These are phyloP conservation scores for Plenodomus lindquistii DNA, from an alignment of 2,329 filamentous ascomycete genomes.

Conservation along the genomic window DNA sequence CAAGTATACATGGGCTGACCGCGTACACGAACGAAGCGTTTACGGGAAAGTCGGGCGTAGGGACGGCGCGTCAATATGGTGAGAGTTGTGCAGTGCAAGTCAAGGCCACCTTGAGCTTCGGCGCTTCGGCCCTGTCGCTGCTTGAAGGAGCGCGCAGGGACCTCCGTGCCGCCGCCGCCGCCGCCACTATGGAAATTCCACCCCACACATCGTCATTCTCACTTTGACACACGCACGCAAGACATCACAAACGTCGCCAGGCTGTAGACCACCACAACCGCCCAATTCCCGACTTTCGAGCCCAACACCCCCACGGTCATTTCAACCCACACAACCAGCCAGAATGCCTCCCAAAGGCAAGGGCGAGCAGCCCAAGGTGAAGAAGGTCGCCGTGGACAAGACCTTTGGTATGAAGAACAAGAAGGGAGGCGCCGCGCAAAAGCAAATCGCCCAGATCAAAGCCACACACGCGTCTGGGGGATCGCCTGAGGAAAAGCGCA, in stretches of 20 bases:
- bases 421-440: constrained; percentile 90
- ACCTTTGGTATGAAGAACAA: constrained; percentile 99
- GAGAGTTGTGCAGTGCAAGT: constrained; percentile 9
- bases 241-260: constrained; percentile 16
- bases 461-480: constrained; percentile 66
- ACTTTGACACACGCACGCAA: constrained; percentile 33
- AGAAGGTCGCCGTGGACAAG: constrained; percentile 82
- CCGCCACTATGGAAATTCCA: constrained; percentile 27
- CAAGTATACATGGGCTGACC: neutral
- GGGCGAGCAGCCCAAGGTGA: constrained; percentile 51
- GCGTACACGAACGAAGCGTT: neutral
- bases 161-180: constrained; percentile 19
- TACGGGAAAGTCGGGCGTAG: constrained; percentile 5
- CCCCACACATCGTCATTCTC: constrained; percentile 43
- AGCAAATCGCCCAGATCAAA: constrained; percentile 79
- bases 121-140: constrained; percentile 22
- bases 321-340: constrained; percentile 25
- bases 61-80: constrained; percentile 2
- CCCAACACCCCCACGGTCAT: constrained; percentile 6
- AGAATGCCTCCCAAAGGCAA: constrained; percentile 73
- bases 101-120: constrained; percentile 28
- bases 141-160: constrained; percentile 14
- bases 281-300: neutral
- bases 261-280: constrained; percentile 17
- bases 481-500: constrained; percentile 85